Evolutionary conservation across 805 yeast genomes (phyloP).

Genomic region (Starmera caribaea): DNA sequence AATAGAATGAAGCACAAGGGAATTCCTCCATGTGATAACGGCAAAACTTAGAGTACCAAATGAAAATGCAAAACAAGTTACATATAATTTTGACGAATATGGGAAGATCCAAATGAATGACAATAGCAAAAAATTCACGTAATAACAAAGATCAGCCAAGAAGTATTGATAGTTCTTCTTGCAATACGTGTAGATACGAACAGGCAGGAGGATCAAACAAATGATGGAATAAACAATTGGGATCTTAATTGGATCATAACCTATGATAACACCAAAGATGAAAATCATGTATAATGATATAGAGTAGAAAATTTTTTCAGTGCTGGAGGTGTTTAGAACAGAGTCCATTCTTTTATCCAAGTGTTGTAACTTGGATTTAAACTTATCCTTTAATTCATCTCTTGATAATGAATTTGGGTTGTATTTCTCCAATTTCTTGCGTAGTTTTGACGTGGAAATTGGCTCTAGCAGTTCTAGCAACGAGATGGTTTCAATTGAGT

Average conservation of each 20-base stretch:
- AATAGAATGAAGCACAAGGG: constrained; percentile 81
- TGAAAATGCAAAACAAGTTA: constrained; percentile 76
- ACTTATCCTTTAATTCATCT: constrained; percentile 16
- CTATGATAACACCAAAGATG: constrained; percentile 64
- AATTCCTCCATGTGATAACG: constrained; percentile 91
- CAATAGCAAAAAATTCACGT: constrained; percentile 64
- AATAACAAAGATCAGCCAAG: constrained; percentile 89
- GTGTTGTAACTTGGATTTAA: constrained; percentile 23
- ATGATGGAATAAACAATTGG: constrained; percentile 65
- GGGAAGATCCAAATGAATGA: constrained; percentile 81
- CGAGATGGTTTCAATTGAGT: too few species aligned
- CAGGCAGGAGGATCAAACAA: constrained; percentile 63
- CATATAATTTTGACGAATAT: constrained; percentile 56
- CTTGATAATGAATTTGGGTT: too few species aligned
- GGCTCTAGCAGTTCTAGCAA: too few species aligned
- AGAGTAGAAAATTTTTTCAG: constrained; percentile 79
- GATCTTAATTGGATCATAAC: constrained; percentile 66
- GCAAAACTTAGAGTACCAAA: constrained; percentile 91
- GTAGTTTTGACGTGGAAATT: too few species aligned
- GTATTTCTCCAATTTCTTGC: too few species aligned
- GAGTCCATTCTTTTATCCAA: constrained; percentile 27
- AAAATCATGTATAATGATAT: constrained; percentile 61
- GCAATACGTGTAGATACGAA: constrained; percentile 74
- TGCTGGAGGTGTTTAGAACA: constrained; percentile 33
- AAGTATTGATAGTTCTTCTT: constrained; percentile 75